Evolutionary conservation across 1,284 basidiomycete species (phyloP).

Genomic region (Albatrellus sp.): DNA sequence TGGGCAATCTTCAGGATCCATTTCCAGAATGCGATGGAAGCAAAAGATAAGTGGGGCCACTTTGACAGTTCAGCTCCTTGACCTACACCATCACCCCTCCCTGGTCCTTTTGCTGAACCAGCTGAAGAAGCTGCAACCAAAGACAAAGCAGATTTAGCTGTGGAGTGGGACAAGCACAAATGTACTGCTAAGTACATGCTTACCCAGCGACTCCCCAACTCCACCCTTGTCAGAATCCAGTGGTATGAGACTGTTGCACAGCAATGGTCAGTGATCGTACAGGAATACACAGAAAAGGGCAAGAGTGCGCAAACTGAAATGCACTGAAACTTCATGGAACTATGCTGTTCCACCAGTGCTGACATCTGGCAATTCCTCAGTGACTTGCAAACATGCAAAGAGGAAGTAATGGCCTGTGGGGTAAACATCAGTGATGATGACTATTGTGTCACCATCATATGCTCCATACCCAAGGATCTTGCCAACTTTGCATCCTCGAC

Average conservation of each 20-base stretch:
- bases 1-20: conserved; percentile 1
- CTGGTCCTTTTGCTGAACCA: no score
- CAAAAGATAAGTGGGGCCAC: conserved; percentile 5
- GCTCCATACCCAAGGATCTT: no score
- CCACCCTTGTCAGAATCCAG: not conserved
- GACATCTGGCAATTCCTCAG: conserved; percentile 21
- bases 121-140: not conserved
- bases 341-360: conserved; percentile 16
- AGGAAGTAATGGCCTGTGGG: conserved; percentile 18
- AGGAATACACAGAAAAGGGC: conserved; percentile 1
- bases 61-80: not conserved
- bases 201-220: conserved; percentile 2
- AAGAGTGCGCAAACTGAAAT: conserved; percentile 20
- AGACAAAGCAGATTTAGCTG: not conserved
- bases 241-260: not conserved
- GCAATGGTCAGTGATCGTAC: not conserved
- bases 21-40: conserved; percentile 8
- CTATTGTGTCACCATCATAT: no score
- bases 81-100: not conserved
- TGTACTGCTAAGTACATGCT: not conserved
- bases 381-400: conserved; percentile 13
- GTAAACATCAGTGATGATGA: no score
- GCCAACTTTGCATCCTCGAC: no score
- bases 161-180: not conserved
- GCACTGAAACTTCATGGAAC: conserved; percentile 17